Percentiles rank a stretch among this genome's conserved stretches.
phyloP scores from a whole-genome alignment of 495 filamentous ascomycete genomes.

The Tuber brumale region DNA sequence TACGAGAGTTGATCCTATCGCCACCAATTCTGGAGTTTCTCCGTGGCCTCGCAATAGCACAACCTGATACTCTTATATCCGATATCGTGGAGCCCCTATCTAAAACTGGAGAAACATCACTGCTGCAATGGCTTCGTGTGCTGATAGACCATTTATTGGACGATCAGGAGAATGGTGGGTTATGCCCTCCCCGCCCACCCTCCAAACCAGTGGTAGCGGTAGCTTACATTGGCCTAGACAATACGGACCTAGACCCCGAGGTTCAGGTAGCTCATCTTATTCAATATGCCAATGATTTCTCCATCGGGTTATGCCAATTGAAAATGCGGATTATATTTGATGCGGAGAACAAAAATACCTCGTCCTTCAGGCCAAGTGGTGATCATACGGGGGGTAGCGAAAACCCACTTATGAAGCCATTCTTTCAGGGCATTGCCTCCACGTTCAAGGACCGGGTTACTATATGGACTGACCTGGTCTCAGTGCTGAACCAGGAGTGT shows the following conservation, averaged over 20 bases:
- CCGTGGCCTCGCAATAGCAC: constrained; percentile 24
- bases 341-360: constrained; percentile 21
- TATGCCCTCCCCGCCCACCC: background rate
- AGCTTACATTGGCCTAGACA: constrained; percentile 24
- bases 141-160: constrained; percentile 39
- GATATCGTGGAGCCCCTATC: constrained; percentile 36
- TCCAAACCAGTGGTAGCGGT: background rate
- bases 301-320: constrained; percentile 39
- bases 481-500: constrained; percentile 37
- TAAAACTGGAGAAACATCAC: constrained; percentile 8
- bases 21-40: constrained; percentile 17
- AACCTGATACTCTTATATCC: constrained; percentile 24
- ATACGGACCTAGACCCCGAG: constrained; percentile 34
- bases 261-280: constrained; percentile 39
- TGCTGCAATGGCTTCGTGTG: constrained; percentile 28
- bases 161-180: constrained; percentile 34
- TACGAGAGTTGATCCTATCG: constrained; percentile 27
- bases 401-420: constrained; percentile 36
- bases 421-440: constrained; percentile 38
- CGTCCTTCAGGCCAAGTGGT: constrained; percentile 12
- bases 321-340: constrained; percentile 42
- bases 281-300: constrained; percentile 41
- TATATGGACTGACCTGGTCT: constrained; percentile 40
- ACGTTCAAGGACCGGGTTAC: constrained; percentile 32
- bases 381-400: constrained; percentile 5